Percentiles rank a stretch among this genome's conserved stretches.
Evolutionary conservation across 352 stramenopile species (phyloP).

Genomic region (Globisporangium nunn): DNA sequence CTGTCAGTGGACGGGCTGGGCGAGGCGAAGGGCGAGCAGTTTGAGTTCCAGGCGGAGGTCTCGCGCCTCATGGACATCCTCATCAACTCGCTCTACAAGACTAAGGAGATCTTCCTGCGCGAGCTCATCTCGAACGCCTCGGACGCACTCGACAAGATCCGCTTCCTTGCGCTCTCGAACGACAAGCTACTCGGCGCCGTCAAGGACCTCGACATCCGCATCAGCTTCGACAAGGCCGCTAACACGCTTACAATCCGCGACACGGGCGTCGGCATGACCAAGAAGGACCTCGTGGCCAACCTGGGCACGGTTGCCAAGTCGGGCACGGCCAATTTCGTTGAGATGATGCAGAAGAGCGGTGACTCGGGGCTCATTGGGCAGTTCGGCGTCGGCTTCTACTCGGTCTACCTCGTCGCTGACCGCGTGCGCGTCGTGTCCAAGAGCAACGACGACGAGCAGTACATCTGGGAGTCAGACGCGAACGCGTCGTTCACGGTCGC

Average conservation of each 20-base stretch:
- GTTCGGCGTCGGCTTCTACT: conserved; percentile 99
- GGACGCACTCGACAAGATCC: conserved; percentile 98
- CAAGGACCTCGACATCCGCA: conserved; percentile 97
- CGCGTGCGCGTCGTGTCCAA: conserved; percentile 98
- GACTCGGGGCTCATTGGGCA: conserved; percentile 99
- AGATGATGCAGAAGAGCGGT: conserved; percentile 60
- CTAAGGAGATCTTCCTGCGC: conserved; percentile 99
- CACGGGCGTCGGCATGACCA: conserved; percentile 99
- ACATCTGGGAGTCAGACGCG: conserved; percentile 97
- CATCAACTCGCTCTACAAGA: conserved; percentile 99
- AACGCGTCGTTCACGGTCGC: conserved; percentile 97
- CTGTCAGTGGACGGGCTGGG: conserved; percentile 42
- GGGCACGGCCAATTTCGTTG: conserved; percentile 99
- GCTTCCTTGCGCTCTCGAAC: conserved; percentile 96
- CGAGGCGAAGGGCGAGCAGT: conserved; percentile 63
- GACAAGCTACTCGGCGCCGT: conserved; percentile 92
- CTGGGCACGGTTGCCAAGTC: conserved; percentile 99
- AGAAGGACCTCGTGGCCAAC: conserved; percentile 99
- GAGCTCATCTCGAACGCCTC: conserved; percentile 96
- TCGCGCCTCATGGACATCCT: conserved; percentile 14
- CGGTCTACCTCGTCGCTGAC: conserved; percentile 98
- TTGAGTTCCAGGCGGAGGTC: conserved; percentile 35
- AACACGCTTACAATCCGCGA: conserved; percentile 98
- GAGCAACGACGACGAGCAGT: conserved; percentile 98
- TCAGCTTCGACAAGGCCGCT: conserved; percentile 99